Base-by-base conservation (phyloP, 352 stramenopile species). In the Phytophthora multivora region DNA sequence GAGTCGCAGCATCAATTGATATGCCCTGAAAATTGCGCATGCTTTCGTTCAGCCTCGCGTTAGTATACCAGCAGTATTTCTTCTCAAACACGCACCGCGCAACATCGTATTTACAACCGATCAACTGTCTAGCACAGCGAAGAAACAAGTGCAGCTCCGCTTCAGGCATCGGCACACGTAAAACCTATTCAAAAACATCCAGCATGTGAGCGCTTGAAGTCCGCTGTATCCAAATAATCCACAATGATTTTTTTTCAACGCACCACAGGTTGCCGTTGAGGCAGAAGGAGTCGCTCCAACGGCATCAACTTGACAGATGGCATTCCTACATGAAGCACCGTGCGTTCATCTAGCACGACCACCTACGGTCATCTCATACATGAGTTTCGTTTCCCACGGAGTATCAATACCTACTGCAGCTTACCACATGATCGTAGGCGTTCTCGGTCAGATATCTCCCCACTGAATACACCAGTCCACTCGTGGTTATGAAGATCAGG, bases 401-500 rank as follows among this genome's bases (percentile, higher is more conserved):
- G 4, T 41, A 16, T 21, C 19, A 10, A 23, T 36, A 25, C 40
- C 35, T 28, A 13, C 26, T 11, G 51, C 38, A 52, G 13, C 52
- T 38, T 46, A 92, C 83, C 53, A 92, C 79, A 46, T 92, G 83
- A 25, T 92, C 83, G 43, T 92, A 92, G 9, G 85, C 79, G 33
- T 84, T 92, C 39, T 81, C 69, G 4, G 77, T 85, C 30, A 88
- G 23, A 41, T 78, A 89, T 46, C 83, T 72, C 23, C 71, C 80
- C 33, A 86, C 66, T 15, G 80, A 92, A 47, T 89, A 92, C 7
- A 90, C 58, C 51, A 89, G 74, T 12, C 83, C 83, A 51, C 69
- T 87, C 3, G 83, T 90, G 2, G 80, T 92, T 59, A 90, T 92
- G 56, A 92, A 92, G 48, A 92, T 89, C 41, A 92, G 38, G 57